Conservation (phyloP, 2,329 filamentous ascomycete genomes). For the Colletotrichum trifolii region DNA sequence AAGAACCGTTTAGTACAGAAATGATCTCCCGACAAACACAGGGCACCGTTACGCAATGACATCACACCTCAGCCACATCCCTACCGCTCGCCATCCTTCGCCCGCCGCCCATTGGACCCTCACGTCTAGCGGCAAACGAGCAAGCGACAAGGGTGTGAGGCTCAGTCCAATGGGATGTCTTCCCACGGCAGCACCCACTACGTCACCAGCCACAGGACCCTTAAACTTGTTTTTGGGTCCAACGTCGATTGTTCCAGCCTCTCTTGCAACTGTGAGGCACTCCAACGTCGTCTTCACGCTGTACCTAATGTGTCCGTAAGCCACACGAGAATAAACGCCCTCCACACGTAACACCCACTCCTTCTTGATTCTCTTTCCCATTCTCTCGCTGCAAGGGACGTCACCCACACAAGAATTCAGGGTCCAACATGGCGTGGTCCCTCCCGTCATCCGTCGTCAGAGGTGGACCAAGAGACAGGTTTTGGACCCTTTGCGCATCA, state of each 20-base stretch:
- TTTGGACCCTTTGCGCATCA: constrained; percentile 33
- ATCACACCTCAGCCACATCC: constrained; percentile 29
- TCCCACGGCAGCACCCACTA: constrained; percentile 5
- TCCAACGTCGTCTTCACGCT: constrained; percentile 11
- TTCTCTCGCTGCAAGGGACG: constrained; percentile 26
- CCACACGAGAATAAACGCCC: background rate
- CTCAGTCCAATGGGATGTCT: constrained; percentile 24
- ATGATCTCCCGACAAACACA: background rate
- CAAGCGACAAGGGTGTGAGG: constrained; percentile 28
- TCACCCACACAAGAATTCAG: constrained; percentile 6
- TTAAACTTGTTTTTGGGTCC: constrained; percentile 29
- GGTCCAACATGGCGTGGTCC: constrained; percentile 2
- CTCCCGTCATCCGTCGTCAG: constrained; percentile 20
- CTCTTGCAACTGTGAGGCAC: constrained; percentile 1
- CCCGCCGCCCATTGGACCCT: constrained; percentile 6
- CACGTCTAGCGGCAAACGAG: constrained; percentile 3
- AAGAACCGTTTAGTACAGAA: constrained; percentile 10
- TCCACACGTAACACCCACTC: background rate
- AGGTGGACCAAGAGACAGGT: constrained; percentile 25
- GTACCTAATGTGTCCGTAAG: background rate
- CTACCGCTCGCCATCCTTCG: background rate
- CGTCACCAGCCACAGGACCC: constrained; percentile 37
- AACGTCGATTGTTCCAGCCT: constrained; percentile 4
- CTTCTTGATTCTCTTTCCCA: background rate
- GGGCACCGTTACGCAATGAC: constrained; percentile 20